Evolutionary conservation across 768 basidiomycete species (phyloP).

Genomic region (Mycena venus): DNA sequence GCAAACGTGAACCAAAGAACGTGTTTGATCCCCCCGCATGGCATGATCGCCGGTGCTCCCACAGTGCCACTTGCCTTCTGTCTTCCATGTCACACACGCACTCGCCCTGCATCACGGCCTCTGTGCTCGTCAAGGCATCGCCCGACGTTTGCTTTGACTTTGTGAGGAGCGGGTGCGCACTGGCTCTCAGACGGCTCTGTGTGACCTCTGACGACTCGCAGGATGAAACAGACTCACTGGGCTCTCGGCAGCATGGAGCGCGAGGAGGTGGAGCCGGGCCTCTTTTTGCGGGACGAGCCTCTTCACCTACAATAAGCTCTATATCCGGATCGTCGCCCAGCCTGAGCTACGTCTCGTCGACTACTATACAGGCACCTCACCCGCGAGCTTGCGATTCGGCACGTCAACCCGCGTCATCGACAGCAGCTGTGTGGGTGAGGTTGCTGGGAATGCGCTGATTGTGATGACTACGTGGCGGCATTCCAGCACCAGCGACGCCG

Average conservation of each 20-base stretch:
- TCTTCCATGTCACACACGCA: constrained; percentile 26
- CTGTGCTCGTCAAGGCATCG: constrained; percentile 24
- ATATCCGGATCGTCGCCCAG: constrained; percentile 22
- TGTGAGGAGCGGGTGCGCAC: constrained; percentile 23
- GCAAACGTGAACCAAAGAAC: constrained; percentile 16
- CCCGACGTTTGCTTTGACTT: constrained; percentile 23
- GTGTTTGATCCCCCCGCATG: constrained; percentile 21
- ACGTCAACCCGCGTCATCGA: constrained; percentile 24
- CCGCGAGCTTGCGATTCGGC: constrained; percentile 23
- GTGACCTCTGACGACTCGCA: constrained; percentile 23
- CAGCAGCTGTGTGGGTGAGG: constrained; percentile 23
- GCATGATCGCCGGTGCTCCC: constrained; percentile 24
- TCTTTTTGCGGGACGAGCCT: constrained; percentile 24
- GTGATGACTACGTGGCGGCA: constrained; percentile 25
- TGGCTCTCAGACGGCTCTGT: constrained; percentile 23
- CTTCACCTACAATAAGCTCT: constrained; percentile 25
- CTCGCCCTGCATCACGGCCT: constrained; percentile 24
- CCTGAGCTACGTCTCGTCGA: constrained; percentile 25
- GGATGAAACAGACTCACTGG: constrained; percentile 26
- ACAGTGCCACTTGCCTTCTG: constrained; percentile 24
- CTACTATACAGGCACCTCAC: constrained; percentile 26
- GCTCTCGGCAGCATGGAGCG: constrained; percentile 26
- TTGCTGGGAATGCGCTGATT: constrained; percentile 21
- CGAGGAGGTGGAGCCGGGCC: constrained; percentile 25
- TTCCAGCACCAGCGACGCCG: constrained; percentile 24